Conservation (phyloP, 2,329 filamentous ascomycete species). For the Cercospora janseana region DNA sequence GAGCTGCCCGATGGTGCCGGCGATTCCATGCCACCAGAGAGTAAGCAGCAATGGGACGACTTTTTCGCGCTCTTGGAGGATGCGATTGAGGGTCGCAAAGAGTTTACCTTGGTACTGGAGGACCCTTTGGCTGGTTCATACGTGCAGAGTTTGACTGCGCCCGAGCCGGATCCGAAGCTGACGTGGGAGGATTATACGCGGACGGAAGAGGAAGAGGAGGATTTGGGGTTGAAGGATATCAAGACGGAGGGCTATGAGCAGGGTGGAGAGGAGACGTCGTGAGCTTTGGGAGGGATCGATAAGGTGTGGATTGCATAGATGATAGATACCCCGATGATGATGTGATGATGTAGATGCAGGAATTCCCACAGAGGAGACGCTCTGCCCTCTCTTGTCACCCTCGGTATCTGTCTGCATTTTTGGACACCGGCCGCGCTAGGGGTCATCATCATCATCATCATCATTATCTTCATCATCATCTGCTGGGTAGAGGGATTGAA, state of each 20-base stretch:
- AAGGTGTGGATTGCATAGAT: background rate
- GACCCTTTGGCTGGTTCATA: conserved; percentile 93
- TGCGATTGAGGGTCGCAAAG: conserved; percentile 75
- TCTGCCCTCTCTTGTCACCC: background rate
- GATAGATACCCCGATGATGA: conserved; percentile 4
- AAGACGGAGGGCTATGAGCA: conserved; percentile 80
- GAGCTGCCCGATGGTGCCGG: conserved; percentile 49
- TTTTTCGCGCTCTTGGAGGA: conserved; percentile 77
- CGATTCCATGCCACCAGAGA: conserved; percentile 68
- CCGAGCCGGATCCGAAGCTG: conserved; percentile 82
- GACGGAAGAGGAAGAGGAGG: conserved; percentile 89
- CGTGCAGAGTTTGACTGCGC: conserved; percentile 78
- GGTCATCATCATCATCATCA: too few relatives aligned
- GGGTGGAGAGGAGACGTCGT: conserved; percentile 22
- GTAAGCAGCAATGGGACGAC: conserved; percentile 69
- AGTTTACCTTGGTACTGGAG: conserved; percentile 78
- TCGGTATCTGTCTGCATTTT: background rate
- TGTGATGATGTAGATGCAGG: too few relatives aligned
- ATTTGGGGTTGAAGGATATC: conserved; percentile 88
- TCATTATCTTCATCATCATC: too few relatives aligned
- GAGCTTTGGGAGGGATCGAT: background rate
- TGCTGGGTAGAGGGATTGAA: too few relatives aligned
- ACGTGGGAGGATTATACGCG: conserved; percentile 77
- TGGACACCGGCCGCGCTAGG: too few relatives aligned
- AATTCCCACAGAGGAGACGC: too few relatives aligned